Base-by-base conservation (phyloP, 192 early-diverging fungal genomes). In the Cetraspora pellucida region DNA sequence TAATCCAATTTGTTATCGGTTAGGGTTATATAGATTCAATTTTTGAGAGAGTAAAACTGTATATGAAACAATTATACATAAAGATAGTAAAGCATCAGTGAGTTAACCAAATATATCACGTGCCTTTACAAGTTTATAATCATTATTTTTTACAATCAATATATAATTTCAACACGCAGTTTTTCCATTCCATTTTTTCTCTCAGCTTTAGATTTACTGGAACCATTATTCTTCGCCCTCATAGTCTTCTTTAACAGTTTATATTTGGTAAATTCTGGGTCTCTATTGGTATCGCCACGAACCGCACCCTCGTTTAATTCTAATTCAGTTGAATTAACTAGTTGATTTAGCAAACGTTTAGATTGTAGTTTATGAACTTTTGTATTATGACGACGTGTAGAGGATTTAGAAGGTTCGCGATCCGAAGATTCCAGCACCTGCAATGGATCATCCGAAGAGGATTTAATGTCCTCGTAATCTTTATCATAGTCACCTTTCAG, bases 211-310 rank as follows among this genome's bases (percentile, higher is more conserved):
- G 30, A n/a, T 45, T 65, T 63, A 30, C 28, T 27, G 31, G 27
- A 3, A 3, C 43, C 47, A 23, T 55, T 58, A 17, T 74, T 74
- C 14, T 47, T 64, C 25, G n/a, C 37, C 16, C 30, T 43, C 43
- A 63, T 64, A 1, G 57, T 19, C 31, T 75, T 75, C n/a, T 75
- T 75, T 23, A 44, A 64, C 14, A 75, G 3, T 75, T 75, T 75
- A 27, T 55, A 75, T 63, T 63, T 75, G 25, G 28, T 55, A 49
- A 64, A 75, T 50, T 75, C 59, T 0, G 60, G 74, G 46, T 75
- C 45, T 27, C 74, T 27, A 63, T 75, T 75, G 30, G 60, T 75
- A 23, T 75, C 74, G 4, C 74, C 74, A 16, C 44, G n/a, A 59
- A 44, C 44, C 14, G 25, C 27, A 75, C 23, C 17, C 25, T 61